These are phyloP conservation scores for Wickerhamiella alocasiicola DNA, from an alignment of 805 yeast species.

Conservation along the genomic window DNA sequence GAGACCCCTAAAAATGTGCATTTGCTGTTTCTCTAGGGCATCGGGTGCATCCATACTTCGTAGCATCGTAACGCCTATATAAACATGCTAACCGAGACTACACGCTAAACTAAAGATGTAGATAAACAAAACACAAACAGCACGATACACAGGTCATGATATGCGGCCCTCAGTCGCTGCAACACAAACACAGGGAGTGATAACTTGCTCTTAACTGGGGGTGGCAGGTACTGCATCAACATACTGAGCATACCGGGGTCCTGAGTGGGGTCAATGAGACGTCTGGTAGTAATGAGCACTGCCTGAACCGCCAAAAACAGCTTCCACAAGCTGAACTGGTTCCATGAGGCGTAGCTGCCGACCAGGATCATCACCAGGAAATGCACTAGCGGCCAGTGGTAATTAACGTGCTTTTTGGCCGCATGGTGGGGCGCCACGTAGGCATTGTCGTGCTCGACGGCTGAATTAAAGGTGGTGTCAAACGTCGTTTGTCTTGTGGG, in stretches of 20 bases:
- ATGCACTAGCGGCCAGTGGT: conserved; percentile 20
- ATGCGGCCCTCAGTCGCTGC: conserved; percentile 15
- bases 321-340: conserved; percentile 17
- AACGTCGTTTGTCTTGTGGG: neutral
- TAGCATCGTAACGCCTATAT: no score
- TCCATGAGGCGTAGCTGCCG: conserved; percentile 20
- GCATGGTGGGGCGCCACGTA: conserved; percentile 3
- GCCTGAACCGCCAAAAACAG: conserved; percentile 21
- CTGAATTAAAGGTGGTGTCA: neutral
- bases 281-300: conserved; percentile 19
- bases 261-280: conserved; percentile 19
- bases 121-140: conserved; percentile 18
- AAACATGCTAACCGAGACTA: no score
- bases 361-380: conserved; percentile 15
- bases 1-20: no score
- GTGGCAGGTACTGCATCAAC: conserved; percentile 24
- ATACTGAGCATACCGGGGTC: conserved; percentile 19
- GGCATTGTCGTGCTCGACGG: conserved; percentile 2
- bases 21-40: no score
- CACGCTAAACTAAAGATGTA: no score
- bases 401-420: no score
- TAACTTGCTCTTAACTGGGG: conserved; percentile 20
- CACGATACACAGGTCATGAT: conserved; percentile 22
- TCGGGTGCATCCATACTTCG: no score
- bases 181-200: conserved; percentile 16